These are phyloP conservation scores for Vicia sativa DNA, from an alignment of 306 rosid species.

Conservation along the genomic window DNA sequence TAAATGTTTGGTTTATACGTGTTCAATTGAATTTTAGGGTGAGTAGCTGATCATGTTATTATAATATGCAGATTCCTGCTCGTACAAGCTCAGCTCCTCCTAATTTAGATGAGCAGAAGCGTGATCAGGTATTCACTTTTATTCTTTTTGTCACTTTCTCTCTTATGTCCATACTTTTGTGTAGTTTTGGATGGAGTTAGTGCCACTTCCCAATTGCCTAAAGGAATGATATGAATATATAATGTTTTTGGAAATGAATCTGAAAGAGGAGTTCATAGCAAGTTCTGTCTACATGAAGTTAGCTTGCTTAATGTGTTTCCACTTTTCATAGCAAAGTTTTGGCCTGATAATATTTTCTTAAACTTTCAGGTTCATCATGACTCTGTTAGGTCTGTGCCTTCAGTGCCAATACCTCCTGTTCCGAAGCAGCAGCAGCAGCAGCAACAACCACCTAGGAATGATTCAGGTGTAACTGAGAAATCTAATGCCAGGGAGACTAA, in stretches of 20 bases:
- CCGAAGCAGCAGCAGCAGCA: slow-evolving; percentile 87
- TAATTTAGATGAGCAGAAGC: slow-evolving; percentile 90
- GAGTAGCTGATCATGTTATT: slow-evolving; percentile 35
- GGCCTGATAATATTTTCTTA: slow-evolving; percentile 28
- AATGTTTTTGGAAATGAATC: slow-evolving; percentile 21
- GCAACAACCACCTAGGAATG: slow-evolving; percentile 60
- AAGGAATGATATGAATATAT: neutral
- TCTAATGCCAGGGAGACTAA: slow-evolving; percentile 53
- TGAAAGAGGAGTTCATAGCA: neutral
- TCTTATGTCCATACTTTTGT: slow-evolving; percentile 18
- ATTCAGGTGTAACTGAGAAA: slow-evolving; percentile 53
- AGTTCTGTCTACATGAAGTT: slow-evolving; percentile 27
- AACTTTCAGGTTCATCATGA: slow-evolving; percentile 69
- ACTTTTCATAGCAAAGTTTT: slow-evolving; percentile 17
- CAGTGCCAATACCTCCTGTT: slow-evolving; percentile 63
- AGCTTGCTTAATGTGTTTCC: slow-evolving; percentile 6
- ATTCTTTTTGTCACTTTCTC: neutral
- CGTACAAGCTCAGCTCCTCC: slow-evolving; percentile 99
- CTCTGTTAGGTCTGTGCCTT: slow-evolving; percentile 53
- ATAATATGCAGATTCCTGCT: slow-evolving; percentile 75
- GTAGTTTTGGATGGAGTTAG: slow-evolving; percentile 19
- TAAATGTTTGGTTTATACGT: slow-evolving; percentile 16
- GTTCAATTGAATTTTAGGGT: slow-evolving; percentile 3
- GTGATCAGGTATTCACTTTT: slow-evolving; percentile 62
- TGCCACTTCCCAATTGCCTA: neutral